Percentiles rank a stretch among this genome's conserved stretches.
Conservation (phyloP, 2,329 filamentous ascomycete genomes). For the Microdochium trichocladiopsis region DNA sequence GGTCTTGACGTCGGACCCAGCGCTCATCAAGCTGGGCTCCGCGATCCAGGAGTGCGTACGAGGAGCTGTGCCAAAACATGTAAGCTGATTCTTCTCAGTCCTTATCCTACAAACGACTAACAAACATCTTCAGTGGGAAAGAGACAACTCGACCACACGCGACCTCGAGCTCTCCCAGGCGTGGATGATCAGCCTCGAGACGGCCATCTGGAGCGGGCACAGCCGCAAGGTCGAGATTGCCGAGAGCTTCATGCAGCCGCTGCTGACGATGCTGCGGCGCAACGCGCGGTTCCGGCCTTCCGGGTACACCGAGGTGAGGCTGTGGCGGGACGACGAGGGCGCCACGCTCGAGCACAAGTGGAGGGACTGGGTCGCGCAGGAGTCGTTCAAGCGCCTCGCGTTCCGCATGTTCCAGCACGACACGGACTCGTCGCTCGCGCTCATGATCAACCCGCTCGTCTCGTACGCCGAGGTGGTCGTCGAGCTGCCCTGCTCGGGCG, state of each 20-base stretch:
- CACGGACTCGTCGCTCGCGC: slow-evolving; percentile 17
- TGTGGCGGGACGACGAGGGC: slow-evolving; percentile 1
- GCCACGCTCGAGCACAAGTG: slow-evolving; percentile 12
- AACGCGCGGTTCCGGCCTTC: slow-evolving; percentile 20
- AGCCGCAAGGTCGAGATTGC: slow-evolving; percentile 30
- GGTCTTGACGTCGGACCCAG: slow-evolving; percentile 24
- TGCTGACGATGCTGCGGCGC: slow-evolving; percentile 27
- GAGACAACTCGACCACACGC: slow-evolving; percentile 21
- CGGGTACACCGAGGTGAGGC: slow-evolving; percentile 8
- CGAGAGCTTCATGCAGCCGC: slow-evolving; percentile 25
- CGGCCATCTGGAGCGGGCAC: slow-evolving; percentile 27
- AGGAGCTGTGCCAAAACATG: slow-evolving; percentile 14
- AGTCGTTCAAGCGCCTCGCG: slow-evolving; percentile 22
- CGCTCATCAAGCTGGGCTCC: slow-evolving; percentile 29
- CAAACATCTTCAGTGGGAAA: slow-evolving; percentile 19
- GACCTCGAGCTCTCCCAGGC: slow-evolving; percentile 23
- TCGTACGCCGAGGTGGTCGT: slow-evolving; percentile 23
- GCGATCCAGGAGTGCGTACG: slow-evolving; percentile 30
- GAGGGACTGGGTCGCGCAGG: slow-evolving; percentile 17
- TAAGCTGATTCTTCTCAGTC: slow-evolving; percentile 1
- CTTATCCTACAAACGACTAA: neutral
- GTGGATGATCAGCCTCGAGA: slow-evolving; percentile 24
- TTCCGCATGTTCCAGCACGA: slow-evolving; percentile 20
- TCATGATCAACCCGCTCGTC: slow-evolving; percentile 18
- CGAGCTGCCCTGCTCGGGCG: slow-evolving; percentile 11